These are phyloP conservation scores for Colletotrichum spinosum DNA, from an alignment of 2,329 filamentous ascomycete genomes.

Conservation along the genomic window DNA sequence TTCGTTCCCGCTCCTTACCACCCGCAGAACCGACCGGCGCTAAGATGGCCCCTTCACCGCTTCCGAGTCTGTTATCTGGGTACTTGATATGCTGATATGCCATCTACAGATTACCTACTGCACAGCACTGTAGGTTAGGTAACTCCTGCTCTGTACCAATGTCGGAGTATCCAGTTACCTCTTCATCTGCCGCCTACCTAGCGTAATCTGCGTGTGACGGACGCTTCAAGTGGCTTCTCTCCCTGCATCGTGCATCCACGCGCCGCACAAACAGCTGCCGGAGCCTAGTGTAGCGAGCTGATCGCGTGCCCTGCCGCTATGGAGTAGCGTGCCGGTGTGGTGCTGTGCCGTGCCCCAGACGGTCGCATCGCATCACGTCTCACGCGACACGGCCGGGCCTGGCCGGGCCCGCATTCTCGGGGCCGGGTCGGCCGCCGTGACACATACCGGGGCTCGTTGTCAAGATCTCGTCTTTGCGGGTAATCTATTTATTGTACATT, in stretches of 20 bases:
- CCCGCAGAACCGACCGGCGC: conserved; percentile 29
- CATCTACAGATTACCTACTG: not conserved
- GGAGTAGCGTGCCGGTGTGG: not conserved
- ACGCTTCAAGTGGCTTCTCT: too few species aligned
- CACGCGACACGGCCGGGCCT: not conserved
- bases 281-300: not conserved
- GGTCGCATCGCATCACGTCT: conserved; percentile 1
- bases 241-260: too few species aligned
- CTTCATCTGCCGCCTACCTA: too few species aligned
- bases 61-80: not conserved
- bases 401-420: not conserved
- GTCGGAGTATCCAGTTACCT: too few species aligned
- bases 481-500: conserved; percentile 38
- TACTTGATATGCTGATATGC: not conserved
- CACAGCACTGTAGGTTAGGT: not conserved
- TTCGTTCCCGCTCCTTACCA: conserved; percentile 25
- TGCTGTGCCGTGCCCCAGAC: not conserved
- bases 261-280: too few species aligned
- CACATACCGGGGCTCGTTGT: not conserved
- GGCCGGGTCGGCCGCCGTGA: not conserved
- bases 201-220: too few species aligned
- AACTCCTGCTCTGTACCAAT: too few species aligned
- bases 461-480: conserved; percentile 29
- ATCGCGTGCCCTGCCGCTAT: conserved; percentile 10
- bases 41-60: conserved; percentile 26